Evolutionary conservation across 106 monocot genomes (phyloP).

Genomic region (Iris macrosiphon): DNA sequence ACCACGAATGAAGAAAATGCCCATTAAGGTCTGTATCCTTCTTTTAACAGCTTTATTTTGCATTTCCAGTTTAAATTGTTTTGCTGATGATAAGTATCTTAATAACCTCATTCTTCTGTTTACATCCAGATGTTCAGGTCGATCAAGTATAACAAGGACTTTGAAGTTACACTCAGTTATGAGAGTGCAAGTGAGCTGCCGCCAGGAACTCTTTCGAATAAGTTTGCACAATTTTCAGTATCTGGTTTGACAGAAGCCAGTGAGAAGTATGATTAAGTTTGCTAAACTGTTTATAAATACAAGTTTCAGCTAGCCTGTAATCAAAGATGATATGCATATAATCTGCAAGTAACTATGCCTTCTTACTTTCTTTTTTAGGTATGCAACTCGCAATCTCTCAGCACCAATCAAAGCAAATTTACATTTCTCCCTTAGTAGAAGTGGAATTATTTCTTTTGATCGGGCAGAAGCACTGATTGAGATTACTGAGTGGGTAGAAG

Average conservation of each 20-base stretch:
- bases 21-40: constrained; percentile 57
- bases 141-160: constrained; percentile 77
- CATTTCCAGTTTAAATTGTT: not conserved
- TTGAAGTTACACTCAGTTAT: constrained; percentile 78
- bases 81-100: not conserved
- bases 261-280: constrained; percentile 57
- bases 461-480: constrained; percentile 96
- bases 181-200: constrained; percentile 55
- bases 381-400: constrained; percentile 72
- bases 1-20: constrained; percentile 89
- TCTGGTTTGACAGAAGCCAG: constrained; percentile 79
- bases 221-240: constrained; percentile 68
- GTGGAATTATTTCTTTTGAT: constrained; percentile 86
- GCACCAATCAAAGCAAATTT: constrained; percentile 95
- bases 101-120: not conserved
- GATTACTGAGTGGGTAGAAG: constrained; percentile 93
- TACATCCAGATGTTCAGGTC: constrained; percentile 70
- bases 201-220: constrained; percentile 53
- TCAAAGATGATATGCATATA: no score
- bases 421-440: constrained; percentile 93
- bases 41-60: no score
- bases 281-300: no score
- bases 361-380: constrained; percentile 38
- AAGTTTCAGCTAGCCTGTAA: no score
- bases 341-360: constrained; percentile 4